These are phyloP conservation scores for Quercus suber DNA, from an alignment of 306 rosid genomes.

Conservation along the genomic window DNA sequence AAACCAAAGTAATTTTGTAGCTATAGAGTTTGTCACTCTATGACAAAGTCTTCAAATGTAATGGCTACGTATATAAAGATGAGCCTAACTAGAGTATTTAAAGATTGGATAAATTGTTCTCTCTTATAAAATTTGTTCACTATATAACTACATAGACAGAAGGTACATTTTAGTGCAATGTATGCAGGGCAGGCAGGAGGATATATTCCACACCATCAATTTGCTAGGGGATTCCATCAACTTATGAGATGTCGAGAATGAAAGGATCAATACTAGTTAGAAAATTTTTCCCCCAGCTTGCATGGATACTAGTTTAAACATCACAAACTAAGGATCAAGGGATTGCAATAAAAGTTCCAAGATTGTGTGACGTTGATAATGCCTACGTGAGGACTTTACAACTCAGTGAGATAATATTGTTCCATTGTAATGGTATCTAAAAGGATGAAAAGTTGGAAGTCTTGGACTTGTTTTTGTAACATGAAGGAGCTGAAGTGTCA, in stretches of 20 bases:
- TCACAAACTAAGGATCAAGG: not conserved
- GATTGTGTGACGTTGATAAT: not conserved
- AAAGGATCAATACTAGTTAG: slow-evolving; percentile 4
- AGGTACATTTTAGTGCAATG: not conserved
- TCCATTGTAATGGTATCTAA: not conserved
- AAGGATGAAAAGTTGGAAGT: not conserved
- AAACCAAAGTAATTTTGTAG: too few species aligned
- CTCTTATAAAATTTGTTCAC: not conserved
- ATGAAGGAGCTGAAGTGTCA: not conserved
- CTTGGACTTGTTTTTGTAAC: not conserved
- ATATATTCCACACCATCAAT: not conserved
- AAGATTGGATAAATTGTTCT: too few species aligned
- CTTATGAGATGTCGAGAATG: slow-evolving; percentile 6
- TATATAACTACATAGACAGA: too few species aligned
- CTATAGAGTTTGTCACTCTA: too few species aligned
- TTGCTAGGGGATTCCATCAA: not conserved
- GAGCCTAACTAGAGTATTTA: too few species aligned
- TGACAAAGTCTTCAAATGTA: too few species aligned
- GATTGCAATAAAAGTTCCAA: not conserved
- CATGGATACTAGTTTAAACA: not conserved
- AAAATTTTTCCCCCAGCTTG: not conserved
- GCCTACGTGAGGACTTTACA: not conserved
- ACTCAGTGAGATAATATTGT: not conserved
- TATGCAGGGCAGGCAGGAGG: not conserved
- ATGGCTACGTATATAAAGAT: too few species aligned